These are phyloP conservation scores for Rhynchospora breviuscula DNA, from an alignment of 176 grass and related monocot genomes.

Conservation along the genomic window DNA sequence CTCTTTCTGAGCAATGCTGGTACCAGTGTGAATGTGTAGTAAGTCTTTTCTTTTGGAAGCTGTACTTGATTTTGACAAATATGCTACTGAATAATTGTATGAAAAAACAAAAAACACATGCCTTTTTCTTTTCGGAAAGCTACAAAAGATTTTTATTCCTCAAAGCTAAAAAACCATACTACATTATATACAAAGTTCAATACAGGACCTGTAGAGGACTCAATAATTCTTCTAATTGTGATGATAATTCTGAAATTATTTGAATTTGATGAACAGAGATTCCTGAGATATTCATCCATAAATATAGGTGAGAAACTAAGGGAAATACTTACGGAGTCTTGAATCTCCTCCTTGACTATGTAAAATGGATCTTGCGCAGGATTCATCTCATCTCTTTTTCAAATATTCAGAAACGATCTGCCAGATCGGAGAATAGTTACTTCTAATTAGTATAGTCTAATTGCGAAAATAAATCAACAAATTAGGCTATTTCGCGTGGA, in stretches of 20 bases:
- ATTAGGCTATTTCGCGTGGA: neutral
- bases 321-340: conserved; percentile 65
- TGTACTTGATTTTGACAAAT: neutral
- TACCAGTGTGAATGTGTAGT: neutral
- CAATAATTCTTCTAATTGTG: too few relatives aligned
- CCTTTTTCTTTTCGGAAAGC: neutral
- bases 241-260: neutral
- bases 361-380: conserved; percentile 93
- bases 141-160: neutral
- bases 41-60: neutral
- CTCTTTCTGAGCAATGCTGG: neutral
- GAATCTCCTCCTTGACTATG: conserved; percentile 90
- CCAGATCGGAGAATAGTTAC: neutral
- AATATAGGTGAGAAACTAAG: neutral
- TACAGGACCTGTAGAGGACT: neutral
- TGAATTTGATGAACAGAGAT: neutral
- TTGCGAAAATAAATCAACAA: neutral
- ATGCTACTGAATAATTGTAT: neutral
- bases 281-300: neutral
- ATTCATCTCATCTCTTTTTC: conserved; percentile 47
- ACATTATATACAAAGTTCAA: neutral
- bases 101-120: neutral
- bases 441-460: neutral
- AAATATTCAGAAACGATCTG: conserved; percentile 3
- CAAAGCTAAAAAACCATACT: neutral